Evolutionary conservation across 306 rosid genomes (phyloP), one percentile per base, ranked within the genome.

Genomic region (Dicorynia guianensis): DNA sequence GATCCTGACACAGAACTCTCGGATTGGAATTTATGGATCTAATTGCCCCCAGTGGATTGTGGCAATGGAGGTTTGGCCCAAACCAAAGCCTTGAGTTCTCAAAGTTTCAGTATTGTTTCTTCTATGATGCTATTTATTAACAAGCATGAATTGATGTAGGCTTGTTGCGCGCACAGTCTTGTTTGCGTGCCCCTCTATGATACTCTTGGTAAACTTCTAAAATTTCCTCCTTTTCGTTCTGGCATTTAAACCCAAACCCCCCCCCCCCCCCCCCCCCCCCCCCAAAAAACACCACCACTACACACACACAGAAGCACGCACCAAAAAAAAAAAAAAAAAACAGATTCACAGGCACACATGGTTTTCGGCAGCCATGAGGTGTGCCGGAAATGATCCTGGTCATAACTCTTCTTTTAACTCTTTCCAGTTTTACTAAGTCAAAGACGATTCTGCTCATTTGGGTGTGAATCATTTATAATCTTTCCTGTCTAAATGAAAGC

Each of bases 171-270:
- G 39, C 90, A 90, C 69, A 87, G 93, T 75, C 74, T 90, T 67
- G 39, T 92, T 62, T 88, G 97, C 72, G 98, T 95, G 44, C 98
- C 98, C 78, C 97, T 95, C 76, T 95, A 95, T 73, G 98, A 95
- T 80, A 95, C 97, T 10, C 98, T 95, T 35, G 98, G 98, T 92
- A 82, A 78, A 50, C 2, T 46, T 71, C 67, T 44, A 0, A 4
- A 12, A 6, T 20, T 9, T 33, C 52, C 48, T 50, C 30, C 15
- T 25, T n/a, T 30, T 35, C 53, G 6, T 4, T 1, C 34, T 44
- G 47, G 7, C 1, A 19, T 55, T 8, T 55, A 55, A 11, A n/a
- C n/a, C n/a, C 5, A 38, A 11, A 56, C 5, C 25, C 48, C 3
- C 13, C 48, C 48, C 3, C 48, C 1, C 3, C 58, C 6, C 10